Evolutionary conservation across 495 filamentous ascomycete species (phyloP), one percentile per base, ranked within the genome.

Genomic region (Chlorociboria aeruginascens): DNA sequence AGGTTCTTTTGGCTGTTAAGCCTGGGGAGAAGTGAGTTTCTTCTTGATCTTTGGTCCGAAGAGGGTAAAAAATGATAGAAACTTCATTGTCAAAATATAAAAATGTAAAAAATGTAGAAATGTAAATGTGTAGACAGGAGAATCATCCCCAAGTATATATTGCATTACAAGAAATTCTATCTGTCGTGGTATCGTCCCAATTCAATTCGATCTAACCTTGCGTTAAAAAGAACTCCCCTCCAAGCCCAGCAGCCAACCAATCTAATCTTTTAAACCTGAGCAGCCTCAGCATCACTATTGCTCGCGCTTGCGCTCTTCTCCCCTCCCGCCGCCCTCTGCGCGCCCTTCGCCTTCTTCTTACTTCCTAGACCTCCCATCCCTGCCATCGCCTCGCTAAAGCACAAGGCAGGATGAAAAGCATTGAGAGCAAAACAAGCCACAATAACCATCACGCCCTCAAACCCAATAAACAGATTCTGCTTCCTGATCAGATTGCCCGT

Each of bases 381-480:
- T 11, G 16, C 37, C 53, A 56, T 56, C 9, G 45, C 53, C 36
- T 52, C 53, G 32, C 51, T 48, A 31, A 57, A 53, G n/a, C 45
- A 41, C 16, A 48, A 45, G 1, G 50, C 56, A 1, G 73, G 71
- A 51, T 76, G 67, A 14, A 67, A 63, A 7, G 65, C 51, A 11
- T 70, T 76, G 46, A 79, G 44, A 9, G 55, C 57, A 49, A 71
- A 50, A 7, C 61, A 60, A 4, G 77, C 74, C 43, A 77, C 57
- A 16, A 67, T 59, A 55, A 82, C 69, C 73, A 80, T 74, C 7
- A 69, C 61, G 13, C 76, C 70, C 56, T 82, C 78, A 31, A 82
- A 67, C 31, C 77, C 62, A 66, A 82, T 72, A 50, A 78, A 74
- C 6, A 67, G 53, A 35, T 65, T 55, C 56, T 82, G 63, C 30